Conservation (phyloP, 768 basidiomycete genomes). For the Tylopilus cervinicoccineus region DNA sequence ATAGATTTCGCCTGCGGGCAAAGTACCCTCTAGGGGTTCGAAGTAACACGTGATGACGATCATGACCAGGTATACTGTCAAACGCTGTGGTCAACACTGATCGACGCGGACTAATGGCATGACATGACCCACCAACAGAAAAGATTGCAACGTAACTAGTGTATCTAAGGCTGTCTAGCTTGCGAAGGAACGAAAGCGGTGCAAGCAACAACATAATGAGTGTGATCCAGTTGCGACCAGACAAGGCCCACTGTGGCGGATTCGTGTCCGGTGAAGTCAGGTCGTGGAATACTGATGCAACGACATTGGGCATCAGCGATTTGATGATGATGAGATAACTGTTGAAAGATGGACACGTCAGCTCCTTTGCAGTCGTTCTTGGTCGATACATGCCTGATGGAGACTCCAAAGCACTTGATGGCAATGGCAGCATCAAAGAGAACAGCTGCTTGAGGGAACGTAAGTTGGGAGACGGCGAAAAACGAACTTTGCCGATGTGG, state of each 20-base stretch:
- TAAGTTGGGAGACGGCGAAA: constrained; percentile 77
- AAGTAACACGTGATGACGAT: constrained; percentile 83
- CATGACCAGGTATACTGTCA: constrained; percentile 67
- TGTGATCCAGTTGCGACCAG: constrained; percentile 80
- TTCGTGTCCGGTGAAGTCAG: constrained; percentile 57
- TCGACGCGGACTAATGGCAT: background rate
- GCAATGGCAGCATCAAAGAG: constrained; percentile 95
- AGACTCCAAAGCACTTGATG: constrained; percentile 95
- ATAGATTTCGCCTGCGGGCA: constrained; percentile 61
- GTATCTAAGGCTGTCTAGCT: constrained; percentile 81
- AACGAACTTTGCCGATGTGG: constrained; percentile 77
- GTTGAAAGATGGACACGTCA: background rate
- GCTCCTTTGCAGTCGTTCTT: background rate
- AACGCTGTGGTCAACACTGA: background rate
- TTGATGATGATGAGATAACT: constrained; percentile 92
- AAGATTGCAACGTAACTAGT: constrained; percentile 91
- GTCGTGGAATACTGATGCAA: constrained; percentile 77
- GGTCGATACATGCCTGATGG: constrained; percentile 61
- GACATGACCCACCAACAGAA: constrained; percentile 67
- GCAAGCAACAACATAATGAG: constrained; percentile 72
- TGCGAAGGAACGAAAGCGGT: constrained; percentile 80
- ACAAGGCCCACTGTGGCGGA: constrained; percentile 73
- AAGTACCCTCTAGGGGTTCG: constrained; percentile 62
- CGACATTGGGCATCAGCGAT: constrained; percentile 89
- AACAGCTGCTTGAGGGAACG: constrained; percentile 82